Base-by-base conservation (phyloP, 768 basidiomycete species). In the Asterophora lycoperdoides region DNA sequence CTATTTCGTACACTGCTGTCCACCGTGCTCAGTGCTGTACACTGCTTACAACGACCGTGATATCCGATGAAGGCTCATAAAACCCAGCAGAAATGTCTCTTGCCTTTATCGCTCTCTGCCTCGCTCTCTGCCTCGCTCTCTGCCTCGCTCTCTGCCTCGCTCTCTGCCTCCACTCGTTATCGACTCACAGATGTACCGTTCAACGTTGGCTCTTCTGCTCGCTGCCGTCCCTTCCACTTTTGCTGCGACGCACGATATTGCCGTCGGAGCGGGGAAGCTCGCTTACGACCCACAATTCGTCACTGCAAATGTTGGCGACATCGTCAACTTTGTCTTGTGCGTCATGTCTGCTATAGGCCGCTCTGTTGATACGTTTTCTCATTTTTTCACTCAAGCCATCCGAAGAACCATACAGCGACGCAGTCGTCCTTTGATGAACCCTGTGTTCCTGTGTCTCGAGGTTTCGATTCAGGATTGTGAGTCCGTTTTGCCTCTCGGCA, bases 371-470 rank as follows among this genome's bases (percentile, higher is more conserved):
- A n/a, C 39, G 30, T 19, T 28, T 2, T 15, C 44, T 34, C 3
- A 18, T 34, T 14, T 41, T 35, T 34, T 6, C 14, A 34, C 37
- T 9, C 20, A 40, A 76, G 73, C 60, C 67, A 70, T 52, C 72
- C 74, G 34, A 76, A 76, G 55, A 74, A 75, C 51, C 77, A 80
- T 46, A 71, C 75, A 3, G 74, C 70, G 1, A 75, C 75, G 0
- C 73, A 77, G 50, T 71, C 72, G 54, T 63, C 76, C 53, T 63
- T 82, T 60, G 56, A 77, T 60, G 41, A 73, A 1, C 64, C 68
- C 11, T 65, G 64, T 52, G 48, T 59, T 30, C 49, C 60, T 61
- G 62, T 64, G 5, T 30, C 44, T 3, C 63, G 57, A 28, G 69
- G 68, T 5, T 52, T 65, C 39, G 57, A 64, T 30, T 70, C 71